Conservation (phyloP, 257 asterid species). For the Lavandula angustifolia region DNA sequence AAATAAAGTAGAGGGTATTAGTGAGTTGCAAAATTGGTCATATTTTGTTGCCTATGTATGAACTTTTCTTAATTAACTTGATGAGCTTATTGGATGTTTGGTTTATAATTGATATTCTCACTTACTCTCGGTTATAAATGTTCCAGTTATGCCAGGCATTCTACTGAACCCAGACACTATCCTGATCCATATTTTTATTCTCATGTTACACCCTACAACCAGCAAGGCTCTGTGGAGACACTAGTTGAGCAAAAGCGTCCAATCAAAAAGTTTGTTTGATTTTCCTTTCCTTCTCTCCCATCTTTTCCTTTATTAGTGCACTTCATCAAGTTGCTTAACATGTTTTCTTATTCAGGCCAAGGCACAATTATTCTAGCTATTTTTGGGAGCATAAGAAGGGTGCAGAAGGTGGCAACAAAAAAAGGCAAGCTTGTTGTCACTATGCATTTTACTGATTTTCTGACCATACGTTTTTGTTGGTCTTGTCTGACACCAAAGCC, state of each 20-base stretch:
- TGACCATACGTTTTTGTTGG: neutral
- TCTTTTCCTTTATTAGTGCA: neutral
- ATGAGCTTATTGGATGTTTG: slow-evolving; percentile 25
- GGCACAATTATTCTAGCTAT: slow-evolving; percentile 49
- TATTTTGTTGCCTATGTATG: slow-evolving; percentile 6
- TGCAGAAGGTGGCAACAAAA: slow-evolving; percentile 71
- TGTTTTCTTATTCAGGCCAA: slow-evolving; percentile 65
- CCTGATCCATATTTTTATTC: slow-evolving; percentile 46
- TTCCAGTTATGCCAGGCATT: slow-evolving; percentile 43
- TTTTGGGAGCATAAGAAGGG: slow-evolving; percentile 53
- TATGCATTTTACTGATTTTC: slow-evolving; percentile 1
- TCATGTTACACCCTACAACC: slow-evolving; percentile 39
- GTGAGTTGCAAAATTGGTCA: slow-evolving; percentile 5
- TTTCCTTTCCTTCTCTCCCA: slow-evolving; percentile 20
- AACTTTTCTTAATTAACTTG: slow-evolving; percentile 11
- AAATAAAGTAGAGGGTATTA: neutral
- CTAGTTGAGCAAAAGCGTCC: slow-evolving; percentile 65
- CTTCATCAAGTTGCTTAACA: slow-evolving; percentile 28
- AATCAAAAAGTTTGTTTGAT: slow-evolving; percentile 59
- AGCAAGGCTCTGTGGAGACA: slow-evolving; percentile 41
- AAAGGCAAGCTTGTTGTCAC: slow-evolving; percentile 55
- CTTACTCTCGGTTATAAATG: slow-evolving; percentile 26
- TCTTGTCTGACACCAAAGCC: slow-evolving; percentile 4
- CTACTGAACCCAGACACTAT: slow-evolving; percentile 41
- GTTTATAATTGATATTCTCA: slow-evolving; percentile 12